A percentile compares a stretch with the other conserved stretches of the same genome.
Conservation (phyloP, 257 asterid genomes). For the Solanum chaucha region DNA sequence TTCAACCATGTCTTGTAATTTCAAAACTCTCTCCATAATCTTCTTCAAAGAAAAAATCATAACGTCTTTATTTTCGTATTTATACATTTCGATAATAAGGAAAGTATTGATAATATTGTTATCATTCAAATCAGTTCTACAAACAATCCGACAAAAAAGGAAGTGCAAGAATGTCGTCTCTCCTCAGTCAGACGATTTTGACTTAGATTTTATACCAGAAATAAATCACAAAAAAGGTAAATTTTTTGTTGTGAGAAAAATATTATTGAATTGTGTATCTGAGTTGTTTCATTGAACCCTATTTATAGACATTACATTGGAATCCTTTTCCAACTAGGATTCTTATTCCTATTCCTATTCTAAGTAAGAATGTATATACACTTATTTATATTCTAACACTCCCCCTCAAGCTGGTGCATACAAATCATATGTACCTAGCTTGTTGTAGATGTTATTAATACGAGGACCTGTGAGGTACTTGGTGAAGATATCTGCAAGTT, state of each 20-base stretch:
- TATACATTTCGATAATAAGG: too few species aligned
- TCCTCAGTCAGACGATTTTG: neutral
- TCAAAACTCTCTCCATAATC: neutral
- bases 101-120: too few species aligned
- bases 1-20: neutral
- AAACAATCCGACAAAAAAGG: neutral
- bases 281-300: neutral
- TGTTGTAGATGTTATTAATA: neutral
- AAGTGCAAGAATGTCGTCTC: neutral
- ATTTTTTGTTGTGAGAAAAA: neutral
- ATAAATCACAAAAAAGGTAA: too few species aligned
- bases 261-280: neutral
- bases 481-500: neutral
- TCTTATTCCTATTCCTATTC: neutral
- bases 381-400: neutral
- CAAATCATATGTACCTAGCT: neutral
- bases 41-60: neutral
- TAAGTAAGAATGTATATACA: neutral
- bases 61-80: neutral
- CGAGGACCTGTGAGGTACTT: neutral
- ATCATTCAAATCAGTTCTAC: neutral
- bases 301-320: neutral
- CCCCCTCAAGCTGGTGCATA: neutral
- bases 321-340: neutral
- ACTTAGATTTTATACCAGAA: neutral